phyloP scores from a whole-genome alignment of 305 asterid genomes.

The Fraxinus xanthoxyloides region DNA sequence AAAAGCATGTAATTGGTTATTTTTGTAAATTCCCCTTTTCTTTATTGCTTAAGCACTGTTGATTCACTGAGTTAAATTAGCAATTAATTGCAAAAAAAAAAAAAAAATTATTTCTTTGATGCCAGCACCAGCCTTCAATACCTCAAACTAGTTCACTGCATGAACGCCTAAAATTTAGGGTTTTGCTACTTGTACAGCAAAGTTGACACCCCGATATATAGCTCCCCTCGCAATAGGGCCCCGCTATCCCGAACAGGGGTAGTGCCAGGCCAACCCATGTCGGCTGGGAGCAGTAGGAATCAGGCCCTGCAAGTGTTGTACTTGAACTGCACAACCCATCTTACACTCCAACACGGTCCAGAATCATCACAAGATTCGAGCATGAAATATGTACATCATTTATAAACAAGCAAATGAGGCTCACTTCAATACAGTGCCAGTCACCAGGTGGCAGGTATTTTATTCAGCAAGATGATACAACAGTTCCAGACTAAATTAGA shows the following conservation, averaged over 20 bases:
- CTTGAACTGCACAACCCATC: neutral
- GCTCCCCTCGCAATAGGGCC: too few species aligned
- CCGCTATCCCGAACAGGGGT: neutral
- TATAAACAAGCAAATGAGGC: neutral
- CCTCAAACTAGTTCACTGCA: neutral
- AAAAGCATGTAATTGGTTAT: too few species aligned
- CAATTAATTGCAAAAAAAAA: neutral
- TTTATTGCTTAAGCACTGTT: neutral
- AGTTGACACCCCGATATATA: too few species aligned
- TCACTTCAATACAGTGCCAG: neutral
- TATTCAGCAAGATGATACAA: neutral
- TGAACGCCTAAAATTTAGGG: neutral
- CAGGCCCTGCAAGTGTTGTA: neutral
- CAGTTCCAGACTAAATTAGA: neutral
- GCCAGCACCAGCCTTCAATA: neutral
- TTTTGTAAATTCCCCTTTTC: neutral
- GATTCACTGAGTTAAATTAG: neutral
- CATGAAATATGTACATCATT: neutral
- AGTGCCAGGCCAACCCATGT: neutral
- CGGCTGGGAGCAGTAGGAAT: neutral
- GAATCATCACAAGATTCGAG: neutral
- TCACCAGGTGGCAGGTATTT: neutral
- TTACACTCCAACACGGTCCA: neutral
- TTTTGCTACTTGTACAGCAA: too few species aligned
- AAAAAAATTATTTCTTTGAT: neutral